Base-by-base conservation (phyloP, 2,329 filamentous ascomycete genomes). In the Cordyceps cateniannulata region DNA sequence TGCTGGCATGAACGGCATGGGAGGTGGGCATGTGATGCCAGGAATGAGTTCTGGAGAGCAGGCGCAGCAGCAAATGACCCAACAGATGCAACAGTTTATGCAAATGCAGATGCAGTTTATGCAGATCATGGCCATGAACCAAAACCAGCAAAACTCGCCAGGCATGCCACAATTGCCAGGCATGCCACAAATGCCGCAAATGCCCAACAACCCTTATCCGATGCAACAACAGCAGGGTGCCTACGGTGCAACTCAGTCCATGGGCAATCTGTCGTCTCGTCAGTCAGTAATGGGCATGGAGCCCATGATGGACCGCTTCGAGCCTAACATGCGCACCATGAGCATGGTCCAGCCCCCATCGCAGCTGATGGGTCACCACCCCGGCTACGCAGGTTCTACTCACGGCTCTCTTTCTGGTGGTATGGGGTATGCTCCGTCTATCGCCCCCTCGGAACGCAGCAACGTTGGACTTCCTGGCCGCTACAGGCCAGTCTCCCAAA, bases 31-130 rank as follows among this genome's bases (percentile, higher is more conserved):
- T 4, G 54, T 59, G 50, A 51, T 50, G 45, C 60, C 50, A 2
- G 79, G 81, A 71, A 70, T 87, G 49, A 83, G 82, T 18, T 77
- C 85, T 2, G 83, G 83, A 24, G 88, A 91, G 63, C 88, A 90
- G 70, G 86, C 87, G 29, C 89, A 93, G 67, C 81, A 93, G 47
- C 87, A 93, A 66, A 88, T 95, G 81, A 88, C 84, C 7, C 88
- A 91, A 69, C 89, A 93, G 69, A 93, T 93, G 90, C 83, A 85
- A 60, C 87, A 91, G 68, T 92, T 93, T 75, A 92, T 93, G 89
- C 88, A 92, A 70, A 91, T 95, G 87, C 91, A 96, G 72, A 93
- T 96, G 88, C 90, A 96, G 71, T 92, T 92, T 75, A 93, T 96
- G 88, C 89, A 93, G 68, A 88, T 91, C 85, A 89, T 91, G 82